Base-by-base conservation (phyloP, 768 basidiomycete genomes). In the Pisolithus sp. region DNA sequence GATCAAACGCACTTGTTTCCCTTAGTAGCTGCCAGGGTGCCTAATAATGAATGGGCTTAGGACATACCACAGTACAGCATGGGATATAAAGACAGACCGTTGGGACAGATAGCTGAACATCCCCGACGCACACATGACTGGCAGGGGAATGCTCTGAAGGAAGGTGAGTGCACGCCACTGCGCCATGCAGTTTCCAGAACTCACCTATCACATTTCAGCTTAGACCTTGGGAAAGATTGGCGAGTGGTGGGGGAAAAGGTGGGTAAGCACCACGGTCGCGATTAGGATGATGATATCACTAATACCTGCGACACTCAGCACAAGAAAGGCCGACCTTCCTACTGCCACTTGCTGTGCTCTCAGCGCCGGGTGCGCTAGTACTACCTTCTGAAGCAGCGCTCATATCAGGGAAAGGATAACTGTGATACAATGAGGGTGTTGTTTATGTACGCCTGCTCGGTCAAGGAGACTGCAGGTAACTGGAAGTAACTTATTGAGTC, bases 111-210 rank as follows among this genome's bases (percentile, higher is more conserved):
- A 17, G 68, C 63, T 41, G 76, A 66, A 57, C 79, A 80, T 54
- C 78, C 79, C 41, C 79, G 70, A 43, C 77, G 75, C 24, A 78
- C 65, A 59, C 79, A 81, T 37, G 79, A 76, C 59, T 77, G 76
- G 56, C 79, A 81, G 20, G 79, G 79, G 61, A 81, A 77, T 20
- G 65, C 64, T 26, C 76, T 79, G 55, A 38, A 48, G 13, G 41
- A 31, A 17, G 15, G 13, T 52, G 37, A 24, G 53, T 28, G 21
- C n/a, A 20, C 24, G 7, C 20, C 46, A 13, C 43, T 36, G 26
- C 20, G 31, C 15, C 30, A 10, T 7, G 4, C 31, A 17, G n/a
- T 15, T 18, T n/a, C 46, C 48, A 40, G 24, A 39, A 6, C 52
- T 43, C 30, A 64, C 67, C 79, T 69, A 59, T 80, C 78, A 55